These are phyloP conservation scores for Anisodus acutangulus DNA, from an alignment of 257 asterid species.

Conservation along the genomic window DNA sequence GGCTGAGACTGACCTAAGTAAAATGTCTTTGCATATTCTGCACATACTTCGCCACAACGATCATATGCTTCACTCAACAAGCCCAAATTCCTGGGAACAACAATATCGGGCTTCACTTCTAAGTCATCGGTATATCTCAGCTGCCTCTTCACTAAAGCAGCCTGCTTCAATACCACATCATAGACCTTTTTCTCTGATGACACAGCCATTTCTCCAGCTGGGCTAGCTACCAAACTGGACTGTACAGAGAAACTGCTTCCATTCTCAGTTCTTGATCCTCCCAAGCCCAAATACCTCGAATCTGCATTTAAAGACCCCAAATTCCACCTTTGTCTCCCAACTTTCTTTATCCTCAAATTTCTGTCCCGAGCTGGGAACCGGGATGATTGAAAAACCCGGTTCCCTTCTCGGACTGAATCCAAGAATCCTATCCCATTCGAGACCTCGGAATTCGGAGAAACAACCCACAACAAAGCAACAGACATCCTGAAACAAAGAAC, in stretches of 20 bases:
- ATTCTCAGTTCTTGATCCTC: slow-evolving; percentile 43
- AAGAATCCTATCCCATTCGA: slow-evolving; percentile 55
- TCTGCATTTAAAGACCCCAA: slow-evolving; percentile 46
- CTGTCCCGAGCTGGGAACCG: slow-evolving; percentile 39
- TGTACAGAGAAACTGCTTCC: slow-evolving; percentile 45
- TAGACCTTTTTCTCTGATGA: slow-evolving; percentile 94
- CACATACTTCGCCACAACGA: slow-evolving; percentile 94
- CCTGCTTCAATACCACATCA: slow-evolving; percentile 91
- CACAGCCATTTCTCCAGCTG: slow-evolving; percentile 69
- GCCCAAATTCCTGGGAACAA: slow-evolving; percentile 63
- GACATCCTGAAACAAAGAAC: slow-evolving; percentile 59
- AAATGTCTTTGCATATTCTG: slow-evolving; percentile 98
- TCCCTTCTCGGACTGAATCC: slow-evolving; percentile 61
- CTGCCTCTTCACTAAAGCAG: slow-evolving; percentile 77
- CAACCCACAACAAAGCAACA: slow-evolving; percentile 72
- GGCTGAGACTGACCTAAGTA: slow-evolving; percentile 71
- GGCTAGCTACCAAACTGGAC: slow-evolving; percentile 64
- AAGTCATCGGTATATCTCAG: slow-evolving; percentile 48
- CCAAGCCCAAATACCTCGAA: slow-evolving; percentile 46
- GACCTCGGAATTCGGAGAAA: slow-evolving; percentile 66
- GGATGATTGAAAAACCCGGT: slow-evolving; percentile 47
- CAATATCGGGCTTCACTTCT: slow-evolving; percentile 75
- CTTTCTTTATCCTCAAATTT: slow-evolving; percentile 48
- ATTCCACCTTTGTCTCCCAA: slow-evolving; percentile 44
- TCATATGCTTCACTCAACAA: slow-evolving; percentile 89